Percentiles rank a stretch among this genome's conserved stretches.
Evolutionary conservation across 169 alveolate genomes (phyloP).

Genomic region (Theileria annulata): DNA sequence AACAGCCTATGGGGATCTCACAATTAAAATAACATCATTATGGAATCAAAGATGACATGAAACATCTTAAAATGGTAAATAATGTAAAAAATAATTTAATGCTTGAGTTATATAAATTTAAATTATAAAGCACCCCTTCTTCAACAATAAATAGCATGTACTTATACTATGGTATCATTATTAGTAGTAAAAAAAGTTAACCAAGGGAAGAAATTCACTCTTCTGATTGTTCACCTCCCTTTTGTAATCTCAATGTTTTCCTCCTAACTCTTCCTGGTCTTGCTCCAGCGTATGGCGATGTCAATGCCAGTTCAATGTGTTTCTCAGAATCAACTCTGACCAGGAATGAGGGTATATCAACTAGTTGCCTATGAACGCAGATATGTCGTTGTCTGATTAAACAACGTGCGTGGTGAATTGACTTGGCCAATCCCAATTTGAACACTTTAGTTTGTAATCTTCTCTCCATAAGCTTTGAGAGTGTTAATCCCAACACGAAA

Average conservation of each 20-base stretch:
- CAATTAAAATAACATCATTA: neutral
- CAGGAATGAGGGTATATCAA: conserved; percentile 97
- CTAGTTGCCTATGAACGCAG: conserved; percentile 97
- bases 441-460: conserved; percentile 98
- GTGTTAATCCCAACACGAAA: conserved; percentile 97
- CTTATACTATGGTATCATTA: neutral
- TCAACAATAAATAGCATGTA: neutral
- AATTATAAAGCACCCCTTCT: neutral
- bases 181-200: neutral
- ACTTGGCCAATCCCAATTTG: conserved; percentile 93
- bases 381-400: conserved; percentile 98
- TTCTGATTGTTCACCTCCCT: conserved; percentile 32
- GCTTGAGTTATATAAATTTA: neutral
- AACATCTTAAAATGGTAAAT: neutral
- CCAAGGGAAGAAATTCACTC: neutral
- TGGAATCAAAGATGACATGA: neutral
- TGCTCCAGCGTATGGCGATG: conserved; percentile 97
- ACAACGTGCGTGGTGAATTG: conserved; percentile 99
- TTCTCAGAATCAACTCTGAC: conserved; percentile 99
- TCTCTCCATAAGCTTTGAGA: conserved; percentile 97
- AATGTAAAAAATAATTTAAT: neutral
- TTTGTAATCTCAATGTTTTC: conserved; percentile 78
- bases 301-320: conserved; percentile 94
- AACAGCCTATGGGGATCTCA: neutral
- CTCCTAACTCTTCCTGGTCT: conserved; percentile 96